Evolutionary conservation across 768 basidiomycete species (phyloP).

Genomic region (Tricholoma hemisulphureum): DNA sequence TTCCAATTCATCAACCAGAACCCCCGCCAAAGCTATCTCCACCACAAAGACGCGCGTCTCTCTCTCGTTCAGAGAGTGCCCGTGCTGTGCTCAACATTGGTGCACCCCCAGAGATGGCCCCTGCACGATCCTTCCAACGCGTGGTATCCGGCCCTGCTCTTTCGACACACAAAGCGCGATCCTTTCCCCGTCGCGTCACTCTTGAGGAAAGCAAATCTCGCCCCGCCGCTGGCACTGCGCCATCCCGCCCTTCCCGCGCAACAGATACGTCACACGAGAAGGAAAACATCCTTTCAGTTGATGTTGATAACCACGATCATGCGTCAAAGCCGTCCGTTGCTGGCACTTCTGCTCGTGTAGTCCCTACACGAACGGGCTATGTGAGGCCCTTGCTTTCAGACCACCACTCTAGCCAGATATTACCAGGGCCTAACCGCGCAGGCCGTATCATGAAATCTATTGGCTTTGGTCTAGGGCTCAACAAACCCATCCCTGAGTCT

Average conservation of each 20-base stretch:
- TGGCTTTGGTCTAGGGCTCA: slow-evolving; percentile 15
- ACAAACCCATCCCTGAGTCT: slow-evolving; percentile 12
- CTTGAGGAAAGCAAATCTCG: slow-evolving; percentile 36
- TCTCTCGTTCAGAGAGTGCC: slow-evolving; percentile 68
- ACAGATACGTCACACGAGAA: slow-evolving; percentile 43
- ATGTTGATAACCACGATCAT: slow-evolving; percentile 26
- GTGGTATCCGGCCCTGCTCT: slow-evolving; percentile 61
- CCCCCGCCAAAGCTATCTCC: slow-evolving; percentile 35
- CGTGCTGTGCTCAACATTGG: slow-evolving; percentile 40
- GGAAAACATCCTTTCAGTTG: slow-evolving; percentile 42
- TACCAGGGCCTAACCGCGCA: slow-evolving; percentile 45
- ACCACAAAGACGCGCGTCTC: slow-evolving; percentile 47
- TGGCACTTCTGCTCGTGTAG: slow-evolving; percentile 12
- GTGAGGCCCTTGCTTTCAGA: slow-evolving; percentile 28
- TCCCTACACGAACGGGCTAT: slow-evolving; percentile 11
- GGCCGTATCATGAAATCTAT: slow-evolving; percentile 47
- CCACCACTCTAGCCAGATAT: slow-evolving; percentile 39
- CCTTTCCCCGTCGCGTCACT: slow-evolving; percentile 40
- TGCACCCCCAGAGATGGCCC: slow-evolving; percentile 26
- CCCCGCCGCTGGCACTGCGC: slow-evolving; percentile 1
- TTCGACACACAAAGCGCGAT: slow-evolving; percentile 33
- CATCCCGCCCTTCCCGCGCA: slow-evolving; percentile 12
- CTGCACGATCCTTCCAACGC: slow-evolving; percentile 49
- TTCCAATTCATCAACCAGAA: slow-evolving; percentile 36
- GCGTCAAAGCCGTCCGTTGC: slow-evolving; percentile 28